phyloP scores from a whole-genome alignment of 768 basidiomycete genomes.

The Leccinum arenicola region DNA sequence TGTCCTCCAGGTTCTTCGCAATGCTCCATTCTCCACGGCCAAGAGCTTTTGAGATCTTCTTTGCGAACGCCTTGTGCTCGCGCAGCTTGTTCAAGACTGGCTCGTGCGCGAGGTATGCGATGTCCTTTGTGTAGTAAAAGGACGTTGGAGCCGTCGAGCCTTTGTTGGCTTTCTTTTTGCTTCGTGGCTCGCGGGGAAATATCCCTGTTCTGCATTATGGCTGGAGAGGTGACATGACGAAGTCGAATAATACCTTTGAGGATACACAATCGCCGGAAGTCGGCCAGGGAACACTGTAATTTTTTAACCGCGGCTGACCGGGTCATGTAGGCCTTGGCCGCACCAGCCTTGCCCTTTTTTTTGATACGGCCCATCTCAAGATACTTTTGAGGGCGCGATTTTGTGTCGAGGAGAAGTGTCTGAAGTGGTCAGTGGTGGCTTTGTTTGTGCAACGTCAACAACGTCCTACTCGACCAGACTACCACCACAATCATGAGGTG shows the following conservation, averaged over 20 bases:
- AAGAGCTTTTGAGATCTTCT: constrained; percentile 90
- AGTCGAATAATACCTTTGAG: constrained; percentile 69
- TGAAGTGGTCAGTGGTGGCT: constrained; percentile 3
- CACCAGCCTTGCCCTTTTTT: constrained; percentile 86
- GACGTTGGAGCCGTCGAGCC: constrained; percentile 95
- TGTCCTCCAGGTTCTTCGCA: constrained; percentile 91
- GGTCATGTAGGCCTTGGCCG: constrained; percentile 89
- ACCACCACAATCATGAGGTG: constrained; percentile 32
- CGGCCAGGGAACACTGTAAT: constrained; percentile 93
- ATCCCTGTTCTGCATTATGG: constrained; percentile 59
- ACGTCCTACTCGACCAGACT: constrained; percentile 6
- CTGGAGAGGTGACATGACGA: not conserved
- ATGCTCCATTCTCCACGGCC: constrained; percentile 94
- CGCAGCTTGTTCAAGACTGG: constrained; percentile 90
- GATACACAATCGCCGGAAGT: constrained; percentile 95
- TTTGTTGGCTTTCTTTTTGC: constrained; percentile 92
- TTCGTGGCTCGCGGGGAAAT: constrained; percentile 93
- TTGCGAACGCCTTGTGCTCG: constrained; percentile 98
- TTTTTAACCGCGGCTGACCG: constrained; percentile 91
- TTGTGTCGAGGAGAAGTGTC: not conserved
- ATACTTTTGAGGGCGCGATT: not conserved
- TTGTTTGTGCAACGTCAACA: constrained; percentile 35
- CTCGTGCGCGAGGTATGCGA: constrained; percentile 95
- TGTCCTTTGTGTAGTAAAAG: constrained; percentile 98
- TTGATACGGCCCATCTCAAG: constrained; percentile 68